Evolutionary conservation across 345 rosid genomes (phyloP).

Genomic region (Melaleuca quinquenervia): DNA sequence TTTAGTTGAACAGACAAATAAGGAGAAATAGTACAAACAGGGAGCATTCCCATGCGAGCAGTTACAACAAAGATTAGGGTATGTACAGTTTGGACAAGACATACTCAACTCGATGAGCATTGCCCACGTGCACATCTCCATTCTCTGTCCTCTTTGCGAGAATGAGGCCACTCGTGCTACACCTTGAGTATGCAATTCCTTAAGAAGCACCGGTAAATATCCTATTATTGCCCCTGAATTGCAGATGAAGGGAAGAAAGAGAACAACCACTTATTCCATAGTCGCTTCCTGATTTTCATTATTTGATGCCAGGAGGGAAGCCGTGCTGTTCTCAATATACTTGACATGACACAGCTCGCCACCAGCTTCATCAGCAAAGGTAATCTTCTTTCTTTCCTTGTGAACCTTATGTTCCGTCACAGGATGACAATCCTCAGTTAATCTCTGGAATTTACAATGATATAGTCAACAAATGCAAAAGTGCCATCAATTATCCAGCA

Average conservation of each 20-base stretch:
- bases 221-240: background rate
- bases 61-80: background rate
- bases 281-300: background rate
- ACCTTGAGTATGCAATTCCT: background rate
- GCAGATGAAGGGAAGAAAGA: background rate
- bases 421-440: constrained; percentile 23
- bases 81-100: background rate
- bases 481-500: background rate
- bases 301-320: constrained; percentile 8
- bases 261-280: background rate
- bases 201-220: background rate
- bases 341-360: constrained; percentile 70
- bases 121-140: background rate
- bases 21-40: background rate
- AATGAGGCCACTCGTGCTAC: background rate
- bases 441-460: constrained; percentile 24
- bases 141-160: background rate
- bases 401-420: constrained; percentile 12
- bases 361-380: constrained; percentile 87
- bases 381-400: constrained; percentile 53
- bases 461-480: background rate
- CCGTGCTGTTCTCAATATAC: constrained; percentile 38
- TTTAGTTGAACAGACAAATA: background rate
- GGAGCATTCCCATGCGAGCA: background rate
- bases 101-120: background rate